These are phyloP conservation scores for Rachicladosporium sp. DNA, from an alignment of 2,329 filamentous ascomycete species.

Conservation along the genomic window DNA sequence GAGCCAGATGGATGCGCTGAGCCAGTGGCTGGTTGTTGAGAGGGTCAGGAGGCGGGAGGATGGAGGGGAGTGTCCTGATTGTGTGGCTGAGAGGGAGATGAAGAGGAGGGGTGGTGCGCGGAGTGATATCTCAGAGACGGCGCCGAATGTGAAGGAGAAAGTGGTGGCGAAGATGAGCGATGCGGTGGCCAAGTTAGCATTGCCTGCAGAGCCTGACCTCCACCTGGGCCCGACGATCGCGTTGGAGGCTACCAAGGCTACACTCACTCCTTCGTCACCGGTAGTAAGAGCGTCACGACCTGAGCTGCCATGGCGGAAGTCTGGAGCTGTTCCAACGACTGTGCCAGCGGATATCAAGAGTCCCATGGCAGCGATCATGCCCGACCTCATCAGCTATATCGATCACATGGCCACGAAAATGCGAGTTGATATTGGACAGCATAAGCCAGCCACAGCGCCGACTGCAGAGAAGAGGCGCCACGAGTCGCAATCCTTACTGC, in stretches of 20 bases:
- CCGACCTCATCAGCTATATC: constrained; percentile 1
- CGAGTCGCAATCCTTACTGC: not conserved
- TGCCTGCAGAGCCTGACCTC: not conserved
- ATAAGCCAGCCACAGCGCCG: not conserved
- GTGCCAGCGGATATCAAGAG: not conserved
- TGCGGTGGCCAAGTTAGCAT: not conserved
- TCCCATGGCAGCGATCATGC: constrained; percentile 1
- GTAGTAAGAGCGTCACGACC: constrained; percentile 5
- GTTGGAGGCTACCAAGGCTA: not conserved
- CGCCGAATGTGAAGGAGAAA: not conserved
- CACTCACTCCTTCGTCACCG: constrained; percentile 1
- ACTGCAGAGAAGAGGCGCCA: not conserved
- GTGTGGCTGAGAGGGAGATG: constrained; percentile 18
- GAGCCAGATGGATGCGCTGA: constrained; percentile 19
- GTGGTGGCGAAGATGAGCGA: not conserved
- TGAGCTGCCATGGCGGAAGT: constrained; percentile 3
- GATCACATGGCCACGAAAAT: constrained; percentile 2
- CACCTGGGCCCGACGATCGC: too few relatives aligned
- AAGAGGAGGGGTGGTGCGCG: not conserved
- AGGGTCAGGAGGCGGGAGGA: constrained; percentile 12
- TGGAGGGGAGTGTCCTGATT: constrained; percentile 19
- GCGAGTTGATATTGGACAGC: constrained; percentile 1
- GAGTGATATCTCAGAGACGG: too few relatives aligned
- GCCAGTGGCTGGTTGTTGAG: constrained; percentile 15
- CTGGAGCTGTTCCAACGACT: not conserved